Evolutionary conservation across 2,329 filamentous ascomycete species (phyloP), one percentile per base, ranked within the genome.

Genomic region (Colletotrichum sp.): DNA sequence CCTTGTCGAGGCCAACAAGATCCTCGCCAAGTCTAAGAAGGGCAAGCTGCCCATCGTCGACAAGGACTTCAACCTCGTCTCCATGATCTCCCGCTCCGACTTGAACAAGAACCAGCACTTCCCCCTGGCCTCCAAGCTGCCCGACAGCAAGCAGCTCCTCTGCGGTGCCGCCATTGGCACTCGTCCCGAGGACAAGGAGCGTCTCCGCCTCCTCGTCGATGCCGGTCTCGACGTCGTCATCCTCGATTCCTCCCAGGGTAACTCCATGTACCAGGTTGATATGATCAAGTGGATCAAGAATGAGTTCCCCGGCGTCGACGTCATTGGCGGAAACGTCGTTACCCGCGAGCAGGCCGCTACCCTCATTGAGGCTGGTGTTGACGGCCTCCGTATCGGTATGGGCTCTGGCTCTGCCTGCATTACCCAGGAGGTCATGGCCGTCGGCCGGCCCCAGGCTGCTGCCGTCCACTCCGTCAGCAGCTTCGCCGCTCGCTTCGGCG

Each of bases 371-470:
- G 97, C 96, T 79, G 97, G 97, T 84, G 96, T 95, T 75, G 97
- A 99, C 84, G 98, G 97, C 85, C 92, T 99, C 80, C 95, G 97
- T 84, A 99, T 99, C 83, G 97, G 97, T 84, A 99, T 99, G 97
- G 97, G 97, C 80, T 98, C 95, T 84, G 97, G 97, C 83, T 98
- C 95, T 83, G 97, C 97, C 83, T 99, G 97, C 87, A 99, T 99
- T 81, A 99, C 97, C 72, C 97, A 99, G 88, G 97, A 99, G 88
- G 98, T 99, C 84, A 99, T 99, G 97, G 97, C 97, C 80, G 96
- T 99, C 66, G 97, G 98, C 76, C 94, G 97, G 82, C 97, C 97
- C 74, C 97, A 99, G 88, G 97, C 98, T 57, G 95, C 96, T 32
- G 93, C 97, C 59, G 96, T 99, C 76, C 96, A 95, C 89, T 95